Base-by-base conservation (phyloP, 2,329 filamentous ascomycete species). In the Colletotrichum caudatum region DNA sequence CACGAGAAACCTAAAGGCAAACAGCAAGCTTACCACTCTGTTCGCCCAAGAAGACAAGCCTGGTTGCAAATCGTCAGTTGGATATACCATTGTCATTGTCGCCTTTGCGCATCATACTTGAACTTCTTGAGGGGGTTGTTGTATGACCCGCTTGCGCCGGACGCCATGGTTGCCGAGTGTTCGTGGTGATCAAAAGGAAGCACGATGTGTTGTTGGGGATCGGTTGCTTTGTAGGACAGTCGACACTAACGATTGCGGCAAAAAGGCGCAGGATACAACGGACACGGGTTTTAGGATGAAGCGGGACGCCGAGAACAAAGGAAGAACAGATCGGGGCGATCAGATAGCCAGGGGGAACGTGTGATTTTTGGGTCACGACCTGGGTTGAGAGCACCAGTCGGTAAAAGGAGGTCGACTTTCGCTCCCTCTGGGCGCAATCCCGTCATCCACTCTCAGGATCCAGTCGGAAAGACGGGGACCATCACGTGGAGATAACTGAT, bases 121-220 rank as follows among this genome's bases (percentile, higher is more conserved):
- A 98, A 99, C 85, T 99, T 99, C 93, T 99, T 99, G 85, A 99
- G 88, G 79, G 96, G 96, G 88, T 98, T 98, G 83, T 97, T 98
- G 88, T 98, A 99, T 75, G 93, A 94, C 83, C 93, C 93, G 80
- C 91, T 91, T 74, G 86, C 83, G 78, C 81, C 83, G 78, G 90
- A 86, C 83, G 95, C 93, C 95, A 97, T 97, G 62, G 35, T 72
- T 65, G 67, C 66, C 12, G 41, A 64, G 44, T 71, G 59, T 58
- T 58, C 29, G 73, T 20, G 54, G 16, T 66, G 54, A 66, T 61
- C 58, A 60, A 67, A 63, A 64, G 50, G 64, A 62, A 71, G 64
- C 54, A 63, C 37, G 50, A 62, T 33, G 57, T 53, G 20, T 51
- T 70, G 70, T 62, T 37, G 67, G 70, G 62, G 50, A 69, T 73